Evolutionary conservation across 345 rosid species (phyloP).

Genomic region (Physaria fendleri): DNA sequence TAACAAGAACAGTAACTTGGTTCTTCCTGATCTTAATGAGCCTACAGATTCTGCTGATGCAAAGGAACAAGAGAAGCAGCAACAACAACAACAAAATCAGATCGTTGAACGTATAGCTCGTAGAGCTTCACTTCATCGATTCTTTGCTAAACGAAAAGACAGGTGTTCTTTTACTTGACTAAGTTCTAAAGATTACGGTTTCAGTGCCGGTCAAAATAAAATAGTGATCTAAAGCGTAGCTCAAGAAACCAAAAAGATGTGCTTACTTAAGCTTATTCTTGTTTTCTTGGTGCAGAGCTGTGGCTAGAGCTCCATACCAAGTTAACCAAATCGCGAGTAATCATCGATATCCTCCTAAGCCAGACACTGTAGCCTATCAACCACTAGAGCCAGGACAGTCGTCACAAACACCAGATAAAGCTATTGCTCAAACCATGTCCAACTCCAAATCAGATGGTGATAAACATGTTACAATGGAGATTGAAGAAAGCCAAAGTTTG

Average conservation of each 20-base stretch:
- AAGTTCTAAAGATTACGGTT: no score
- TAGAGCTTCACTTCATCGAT: conserved; percentile 62
- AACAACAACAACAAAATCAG: conserved; percentile 21
- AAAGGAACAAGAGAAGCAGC: no score
- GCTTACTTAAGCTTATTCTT: no score
- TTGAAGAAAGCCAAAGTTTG: conserved; percentile 29
- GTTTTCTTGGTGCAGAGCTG: conserved; percentile 29
- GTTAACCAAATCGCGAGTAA: conserved; percentile 31
- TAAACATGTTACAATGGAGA: conserved; percentile 3
- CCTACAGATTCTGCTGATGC: no score
- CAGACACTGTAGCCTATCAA: neutral
- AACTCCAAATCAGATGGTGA: conserved; percentile 10
- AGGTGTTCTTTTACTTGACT: conserved; percentile 32
- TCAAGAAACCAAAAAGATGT: no score
- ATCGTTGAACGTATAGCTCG: conserved; percentile 37
- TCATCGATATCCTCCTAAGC: conserved; percentile 23
- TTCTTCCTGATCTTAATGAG: conserved; percentile 37
- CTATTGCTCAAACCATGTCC: conserved; percentile 6
- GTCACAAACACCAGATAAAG: conserved; percentile 6
- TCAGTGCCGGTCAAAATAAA: no score
- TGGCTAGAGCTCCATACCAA: conserved; percentile 65
- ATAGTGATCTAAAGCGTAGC: no score
- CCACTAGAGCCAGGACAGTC: conserved; percentile 30
- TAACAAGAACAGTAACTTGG: conserved; percentile 7
- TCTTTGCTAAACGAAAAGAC: conserved; percentile 69